phyloP scores from a whole-genome alignment of 441 rosid genomes.

The Pelargonium myrrhifolium region DNA sequence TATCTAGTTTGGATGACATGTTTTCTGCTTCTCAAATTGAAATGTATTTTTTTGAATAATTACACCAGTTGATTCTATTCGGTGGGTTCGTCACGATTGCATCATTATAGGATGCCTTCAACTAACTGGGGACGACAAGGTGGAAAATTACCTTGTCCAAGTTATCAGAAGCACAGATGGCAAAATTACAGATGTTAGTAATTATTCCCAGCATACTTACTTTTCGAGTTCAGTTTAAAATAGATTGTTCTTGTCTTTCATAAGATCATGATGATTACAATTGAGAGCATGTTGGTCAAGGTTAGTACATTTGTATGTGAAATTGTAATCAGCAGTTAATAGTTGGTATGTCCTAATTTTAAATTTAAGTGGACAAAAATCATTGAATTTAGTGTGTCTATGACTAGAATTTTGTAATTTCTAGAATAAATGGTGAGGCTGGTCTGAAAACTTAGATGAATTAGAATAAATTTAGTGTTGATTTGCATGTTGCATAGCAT shows the following conservation, averaged over 20 bases:
- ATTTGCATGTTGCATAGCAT: neutral
- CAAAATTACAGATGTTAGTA: slow-evolving; percentile 66
- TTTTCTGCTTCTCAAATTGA: slow-evolving; percentile 26
- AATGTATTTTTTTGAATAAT: slow-evolving; percentile 17
- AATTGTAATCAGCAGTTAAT: neutral
- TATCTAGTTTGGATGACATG: slow-evolving; percentile 3
- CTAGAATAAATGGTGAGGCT: neutral
- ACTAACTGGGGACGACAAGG: slow-evolving; percentile 51
- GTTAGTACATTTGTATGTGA: neutral
- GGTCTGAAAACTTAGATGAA: neutral
- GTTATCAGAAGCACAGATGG: slow-evolving; percentile 66
- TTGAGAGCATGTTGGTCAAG: neutral
- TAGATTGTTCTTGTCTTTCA: neutral
- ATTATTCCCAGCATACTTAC: slow-evolving; percentile 2
- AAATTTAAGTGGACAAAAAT: neutral
- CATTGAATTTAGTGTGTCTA: too few species aligned
- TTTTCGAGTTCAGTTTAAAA: neutral
- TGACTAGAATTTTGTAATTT: neutral
- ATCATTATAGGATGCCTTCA: slow-evolving; percentile 70
- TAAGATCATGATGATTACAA: neutral
- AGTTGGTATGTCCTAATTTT: neutral
- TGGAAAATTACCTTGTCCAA: slow-evolving; percentile 71
- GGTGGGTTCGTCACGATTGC: slow-evolving; percentile 72
- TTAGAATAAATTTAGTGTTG: neutral
- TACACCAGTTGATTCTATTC: slow-evolving; percentile 85